Evolutionary conservation across 2,329 filamentous ascomycete species (phyloP).

Genomic region (Colletotrichum chrysophilum): DNA sequence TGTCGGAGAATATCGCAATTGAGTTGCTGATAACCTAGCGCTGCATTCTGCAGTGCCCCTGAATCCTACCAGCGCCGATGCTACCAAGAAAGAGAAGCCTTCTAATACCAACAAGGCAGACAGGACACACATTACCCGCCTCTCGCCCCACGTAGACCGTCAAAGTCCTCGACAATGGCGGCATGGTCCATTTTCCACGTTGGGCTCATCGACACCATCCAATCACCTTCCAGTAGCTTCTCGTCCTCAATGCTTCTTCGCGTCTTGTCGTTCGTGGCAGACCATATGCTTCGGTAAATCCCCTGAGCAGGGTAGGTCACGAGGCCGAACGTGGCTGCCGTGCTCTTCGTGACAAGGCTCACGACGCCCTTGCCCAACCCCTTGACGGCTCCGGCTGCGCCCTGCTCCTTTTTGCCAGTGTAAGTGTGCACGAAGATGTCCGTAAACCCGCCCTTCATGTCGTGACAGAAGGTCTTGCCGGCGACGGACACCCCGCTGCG

Average conservation of each 20-base stretch:
- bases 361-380: slow-evolving; percentile 20
- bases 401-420: slow-evolving; percentile 17
- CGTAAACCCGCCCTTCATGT: slow-evolving; percentile 16
- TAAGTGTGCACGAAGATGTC: slow-evolving; percentile 22
- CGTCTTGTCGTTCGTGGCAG: slow-evolving; percentile 1
- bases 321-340: slow-evolving; percentile 16
- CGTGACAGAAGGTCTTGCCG: slow-evolving; percentile 17
- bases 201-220: slow-evolving; percentile 16
- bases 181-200: slow-evolving; percentile 15
- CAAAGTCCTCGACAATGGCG: slow-evolving; percentile 22
- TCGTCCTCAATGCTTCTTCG: slow-evolving; percentile 12
- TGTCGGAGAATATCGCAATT: neutral
- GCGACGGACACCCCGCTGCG: slow-evolving; percentile 21
- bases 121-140: neutral
- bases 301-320: slow-evolving; percentile 23
- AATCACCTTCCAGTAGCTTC: slow-evolving; percentile 17
- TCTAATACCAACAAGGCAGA: neutral
- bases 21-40: neutral
- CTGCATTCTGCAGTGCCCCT: neutral
- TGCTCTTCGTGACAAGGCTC: slow-evolving; percentile 19
- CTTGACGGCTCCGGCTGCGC: slow-evolving; percentile 18
- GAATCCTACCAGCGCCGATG: neutral
- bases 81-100: neutral
- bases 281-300: slow-evolving; percentile 14
- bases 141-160: neutral